Evolutionary conservation across 495 filamentous ascomycete species (phyloP).

Genomic region (Clohesyomyces aquaticus): DNA sequence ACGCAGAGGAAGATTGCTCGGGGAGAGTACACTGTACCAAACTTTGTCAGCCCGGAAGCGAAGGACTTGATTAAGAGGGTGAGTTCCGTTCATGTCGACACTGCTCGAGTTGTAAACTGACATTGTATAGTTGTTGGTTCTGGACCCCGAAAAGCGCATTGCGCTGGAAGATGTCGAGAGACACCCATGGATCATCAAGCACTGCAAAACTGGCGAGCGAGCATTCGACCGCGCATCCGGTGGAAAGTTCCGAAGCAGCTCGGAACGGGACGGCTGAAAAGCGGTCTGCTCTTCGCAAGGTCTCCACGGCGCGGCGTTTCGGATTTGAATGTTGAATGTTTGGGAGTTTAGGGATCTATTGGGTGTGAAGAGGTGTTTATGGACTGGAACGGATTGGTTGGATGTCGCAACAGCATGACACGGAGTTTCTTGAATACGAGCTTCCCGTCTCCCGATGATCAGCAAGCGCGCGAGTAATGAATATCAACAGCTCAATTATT

Average conservation of each 20-base stretch:
- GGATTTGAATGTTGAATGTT: conserved; percentile 1
- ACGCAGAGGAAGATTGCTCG: conserved; percentile 87
- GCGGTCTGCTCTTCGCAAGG: background rate
- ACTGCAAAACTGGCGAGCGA: conserved; percentile 77
- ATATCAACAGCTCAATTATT: background rate
- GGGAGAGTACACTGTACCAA: conserved; percentile 90
- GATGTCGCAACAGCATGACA: conserved; percentile 4
- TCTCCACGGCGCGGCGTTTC: background rate
- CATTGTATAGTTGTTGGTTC: conserved; percentile 72
- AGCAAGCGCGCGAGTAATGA: background rate
- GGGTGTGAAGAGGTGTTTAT: conserved; percentile 2
- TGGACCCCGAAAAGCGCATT: conserved; percentile 93
- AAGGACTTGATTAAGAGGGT: conserved; percentile 91
- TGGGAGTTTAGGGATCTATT: background rate
- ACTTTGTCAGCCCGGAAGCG: conserved; percentile 87
- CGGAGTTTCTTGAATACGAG: conserved; percentile 1
- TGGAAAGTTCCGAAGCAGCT: conserved; percentile 13
- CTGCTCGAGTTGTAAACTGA: conserved; percentile 9
- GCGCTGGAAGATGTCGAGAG: conserved; percentile 84
- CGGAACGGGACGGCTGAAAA: conserved; percentile 19
- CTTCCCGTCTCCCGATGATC: background rate
- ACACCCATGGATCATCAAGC: conserved; percentile 97
- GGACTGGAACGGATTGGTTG: background rate
- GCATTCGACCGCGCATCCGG: conserved; percentile 43
- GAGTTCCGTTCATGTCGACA: conserved; percentile 42